Conservation (phyloP, 1,284 basidiomycete genomes). For the Marasmius tenuissimus region DNA sequence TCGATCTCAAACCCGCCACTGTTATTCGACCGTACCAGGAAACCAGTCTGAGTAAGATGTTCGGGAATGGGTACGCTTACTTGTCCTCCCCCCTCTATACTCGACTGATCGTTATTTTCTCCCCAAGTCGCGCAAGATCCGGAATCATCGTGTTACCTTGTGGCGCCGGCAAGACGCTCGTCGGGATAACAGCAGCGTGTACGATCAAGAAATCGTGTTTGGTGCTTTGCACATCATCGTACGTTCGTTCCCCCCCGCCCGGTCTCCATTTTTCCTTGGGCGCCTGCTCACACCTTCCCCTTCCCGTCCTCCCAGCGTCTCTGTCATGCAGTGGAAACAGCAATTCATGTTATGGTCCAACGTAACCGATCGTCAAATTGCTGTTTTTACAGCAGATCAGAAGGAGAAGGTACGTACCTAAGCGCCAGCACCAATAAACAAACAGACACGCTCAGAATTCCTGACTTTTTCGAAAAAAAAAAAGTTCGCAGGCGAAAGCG, state of each 20-base stretch:
- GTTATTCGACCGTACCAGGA: constrained; percentile 97
- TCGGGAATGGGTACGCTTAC: constrained; percentile 83
- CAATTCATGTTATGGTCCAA: constrained; percentile 98
- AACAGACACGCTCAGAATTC: too few relatives aligned
- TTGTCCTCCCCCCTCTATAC: not conserved
- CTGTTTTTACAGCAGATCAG: constrained; percentile 93
- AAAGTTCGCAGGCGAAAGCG: constrained; percentile 93
- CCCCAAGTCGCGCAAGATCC: constrained; percentile 83
- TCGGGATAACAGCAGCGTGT: constrained; percentile 98
- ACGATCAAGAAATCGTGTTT: constrained; percentile 99
- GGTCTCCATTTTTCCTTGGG: not conserved
- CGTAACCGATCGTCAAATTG: constrained; percentile 92
- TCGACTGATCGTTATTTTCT: not conserved
- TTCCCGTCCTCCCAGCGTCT: constrained; percentile 59
- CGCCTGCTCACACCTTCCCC: too few relatives aligned
- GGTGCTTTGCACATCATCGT: constrained; percentile 97
- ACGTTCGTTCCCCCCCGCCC: constrained; percentile 37
- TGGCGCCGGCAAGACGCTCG: constrained; percentile 97
- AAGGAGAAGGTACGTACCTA: constrained; percentile 96
- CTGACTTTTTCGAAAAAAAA: too few relatives aligned
- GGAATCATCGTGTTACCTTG: constrained; percentile 99
- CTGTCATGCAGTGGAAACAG: constrained; percentile 97
- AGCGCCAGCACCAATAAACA: too few relatives aligned
- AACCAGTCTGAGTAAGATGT: constrained; percentile 97
- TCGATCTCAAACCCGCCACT: constrained; percentile 95